Evolutionary conservation across 208 protist species (phyloP).

Genomic region (Wallacemonas sp.): DNA sequence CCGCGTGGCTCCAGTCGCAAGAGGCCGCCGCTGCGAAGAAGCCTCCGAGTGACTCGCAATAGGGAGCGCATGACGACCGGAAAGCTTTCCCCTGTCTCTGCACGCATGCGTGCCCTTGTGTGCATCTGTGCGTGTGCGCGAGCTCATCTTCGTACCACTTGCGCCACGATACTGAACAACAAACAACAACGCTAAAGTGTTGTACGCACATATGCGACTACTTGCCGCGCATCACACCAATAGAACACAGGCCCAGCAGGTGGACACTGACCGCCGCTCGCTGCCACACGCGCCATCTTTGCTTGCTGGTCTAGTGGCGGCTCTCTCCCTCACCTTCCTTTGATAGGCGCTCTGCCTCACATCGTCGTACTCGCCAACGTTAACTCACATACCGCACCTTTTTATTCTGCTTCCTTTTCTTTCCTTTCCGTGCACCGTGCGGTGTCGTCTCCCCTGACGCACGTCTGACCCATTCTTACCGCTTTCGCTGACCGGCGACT

Average conservation of each 20-base stretch:
- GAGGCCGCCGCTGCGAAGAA: not conserved
- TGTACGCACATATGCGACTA: no score
- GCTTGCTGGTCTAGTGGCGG: no score
- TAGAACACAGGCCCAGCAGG: no score
- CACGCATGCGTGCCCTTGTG: not conserved
- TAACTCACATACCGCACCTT: not conserved
- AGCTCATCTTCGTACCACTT: no score
- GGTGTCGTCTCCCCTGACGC: not conserved
- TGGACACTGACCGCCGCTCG: no score
- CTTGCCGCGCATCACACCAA: no score
- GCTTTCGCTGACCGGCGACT: not conserved
- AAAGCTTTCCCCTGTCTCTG: not conserved
- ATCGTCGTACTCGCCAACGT: no score
- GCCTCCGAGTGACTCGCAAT: no score
- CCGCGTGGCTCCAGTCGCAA: constrained; percentile 69
- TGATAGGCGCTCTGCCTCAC: no score
- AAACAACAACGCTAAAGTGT: not conserved
- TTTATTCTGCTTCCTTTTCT: not conserved
- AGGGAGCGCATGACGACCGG: no score
- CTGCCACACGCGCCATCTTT: not conserved
- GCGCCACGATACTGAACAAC: not conserved
- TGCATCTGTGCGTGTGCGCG: no score
- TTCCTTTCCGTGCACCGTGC: not conserved
- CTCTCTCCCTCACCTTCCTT: no score
- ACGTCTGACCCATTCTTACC: not conserved